These are phyloP conservation scores for Chaetomidium leptoderma DNA, from an alignment of 495 filamentous ascomycete species.

Conservation along the genomic window DNA sequence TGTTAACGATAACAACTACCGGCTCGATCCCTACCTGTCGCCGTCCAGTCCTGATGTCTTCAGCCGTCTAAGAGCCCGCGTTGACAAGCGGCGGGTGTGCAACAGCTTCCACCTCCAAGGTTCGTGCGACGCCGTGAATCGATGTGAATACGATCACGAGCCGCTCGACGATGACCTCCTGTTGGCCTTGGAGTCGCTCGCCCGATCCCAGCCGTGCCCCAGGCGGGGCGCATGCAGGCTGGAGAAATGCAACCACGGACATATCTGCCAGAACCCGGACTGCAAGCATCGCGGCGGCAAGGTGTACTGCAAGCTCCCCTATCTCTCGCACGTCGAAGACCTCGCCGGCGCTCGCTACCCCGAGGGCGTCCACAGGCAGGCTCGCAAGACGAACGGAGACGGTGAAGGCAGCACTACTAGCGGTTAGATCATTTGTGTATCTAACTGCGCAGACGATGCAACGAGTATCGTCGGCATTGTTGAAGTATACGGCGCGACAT, in stretches of 20 bases:
- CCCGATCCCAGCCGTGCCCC: slow-evolving; percentile 7
- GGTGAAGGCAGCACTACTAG: background rate
- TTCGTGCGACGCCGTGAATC: slow-evolving; percentile 4
- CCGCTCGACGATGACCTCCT: slow-evolving; percentile 6
- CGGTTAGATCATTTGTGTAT: background rate
- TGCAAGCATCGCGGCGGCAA: slow-evolving; percentile 17
- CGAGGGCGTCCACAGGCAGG: background rate
- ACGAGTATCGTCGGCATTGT: background rate
- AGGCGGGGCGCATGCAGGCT: slow-evolving; percentile 9
- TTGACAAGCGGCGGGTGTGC: slow-evolving; percentile 14
- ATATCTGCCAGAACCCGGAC: slow-evolving; percentile 13
- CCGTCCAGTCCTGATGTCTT: background rate
- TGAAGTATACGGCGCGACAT: no score
- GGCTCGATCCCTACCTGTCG: slow-evolving; percentile 5
- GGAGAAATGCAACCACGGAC: background rate
- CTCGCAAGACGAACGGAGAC: background rate
- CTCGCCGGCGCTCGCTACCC: background rate
- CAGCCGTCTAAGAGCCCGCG: slow-evolving; percentile 7
- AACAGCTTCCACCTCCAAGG: slow-evolving; percentile 14
- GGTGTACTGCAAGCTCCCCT: slow-evolving; percentile 3
- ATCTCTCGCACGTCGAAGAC: background rate
- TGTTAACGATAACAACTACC: slow-evolving; percentile 11
- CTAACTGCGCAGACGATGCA: background rate
- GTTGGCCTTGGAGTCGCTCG: slow-evolving; percentile 8
- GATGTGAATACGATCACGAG: slow-evolving; percentile 14